phyloP scores from a whole-genome alignment of 306 rosid species.

The Acacia acuminata region DNA sequence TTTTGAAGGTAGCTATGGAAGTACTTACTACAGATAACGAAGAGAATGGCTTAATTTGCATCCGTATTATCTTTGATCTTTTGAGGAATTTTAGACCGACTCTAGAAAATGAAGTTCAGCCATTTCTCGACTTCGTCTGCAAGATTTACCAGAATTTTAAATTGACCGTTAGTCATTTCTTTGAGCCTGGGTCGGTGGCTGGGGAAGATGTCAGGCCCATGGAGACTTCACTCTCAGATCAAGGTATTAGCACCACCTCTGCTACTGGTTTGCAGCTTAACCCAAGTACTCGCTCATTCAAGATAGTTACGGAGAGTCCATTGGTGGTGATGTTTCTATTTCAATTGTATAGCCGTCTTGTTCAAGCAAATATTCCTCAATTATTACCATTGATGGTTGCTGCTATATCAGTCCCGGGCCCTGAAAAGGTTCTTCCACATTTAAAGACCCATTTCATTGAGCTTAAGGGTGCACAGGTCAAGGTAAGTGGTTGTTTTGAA shows the following conservation, averaged over 20 bases:
- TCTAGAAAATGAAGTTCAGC: too few species aligned
- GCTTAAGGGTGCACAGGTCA: constrained; percentile 96
- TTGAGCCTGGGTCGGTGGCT: constrained; percentile 59
- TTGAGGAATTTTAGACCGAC: too few species aligned
- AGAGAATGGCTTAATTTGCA: constrained; percentile 90
- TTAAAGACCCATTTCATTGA: constrained; percentile 80
- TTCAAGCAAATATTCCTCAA: constrained; percentile 91
- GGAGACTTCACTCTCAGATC: too few species aligned
- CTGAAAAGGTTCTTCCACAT: constrained; percentile 83
- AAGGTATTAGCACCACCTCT: too few species aligned
- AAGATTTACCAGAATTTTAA: too few species aligned
- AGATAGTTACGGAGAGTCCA: too few species aligned
- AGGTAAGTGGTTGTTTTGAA: constrained; percentile 54
- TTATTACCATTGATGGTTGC: constrained; percentile 94
- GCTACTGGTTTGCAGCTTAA: too few species aligned
- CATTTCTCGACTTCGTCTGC: too few species aligned
- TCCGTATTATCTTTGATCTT: too few species aligned
- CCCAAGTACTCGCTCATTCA: too few species aligned
- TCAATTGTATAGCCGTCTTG: constrained; percentile 90
- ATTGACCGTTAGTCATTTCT: constrained; percentile 83
- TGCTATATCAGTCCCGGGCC: constrained; percentile 96
- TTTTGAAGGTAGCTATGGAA: constrained; percentile 91
- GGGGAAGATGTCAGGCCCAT: constrained; percentile 76
- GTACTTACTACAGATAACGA: constrained; percentile 93
- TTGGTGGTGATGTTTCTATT: too few species aligned